Percentiles rank a stretch among this genome's conserved stretches.
Conservation (phyloP, 2,329 filamentous ascomycete species). For the Talaromyces sp. region DNA sequence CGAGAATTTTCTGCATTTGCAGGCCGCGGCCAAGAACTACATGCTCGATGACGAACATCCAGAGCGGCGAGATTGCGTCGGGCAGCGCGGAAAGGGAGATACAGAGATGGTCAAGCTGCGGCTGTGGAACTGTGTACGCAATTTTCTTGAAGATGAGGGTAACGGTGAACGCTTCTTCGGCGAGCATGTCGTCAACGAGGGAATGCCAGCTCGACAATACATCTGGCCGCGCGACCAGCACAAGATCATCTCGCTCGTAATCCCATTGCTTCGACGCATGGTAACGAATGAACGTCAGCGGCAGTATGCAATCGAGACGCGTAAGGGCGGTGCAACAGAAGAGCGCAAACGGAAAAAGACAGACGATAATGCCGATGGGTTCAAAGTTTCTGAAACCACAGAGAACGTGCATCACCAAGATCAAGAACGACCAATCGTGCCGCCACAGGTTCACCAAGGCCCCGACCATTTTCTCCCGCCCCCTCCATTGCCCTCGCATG, state of each 20-base stretch:
- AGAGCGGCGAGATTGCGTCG: constrained; percentile 53
- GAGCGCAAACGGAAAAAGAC: constrained; percentile 34
- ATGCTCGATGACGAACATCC: constrained; percentile 53
- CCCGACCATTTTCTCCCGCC: constrained; percentile 20
- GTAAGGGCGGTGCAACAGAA: constrained; percentile 40
- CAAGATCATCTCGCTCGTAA: constrained; percentile 53
- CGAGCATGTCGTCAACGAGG: constrained; percentile 39
- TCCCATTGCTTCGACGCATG: constrained; percentile 52
- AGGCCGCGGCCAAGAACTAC: constrained; percentile 51
- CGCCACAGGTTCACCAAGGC: constrained; percentile 2
- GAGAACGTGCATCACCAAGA: constrained; percentile 14
- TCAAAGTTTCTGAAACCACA: constrained; percentile 16
- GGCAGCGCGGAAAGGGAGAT: constrained; percentile 50
- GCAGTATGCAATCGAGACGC: constrained; percentile 52
- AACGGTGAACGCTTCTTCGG: constrained; percentile 50
- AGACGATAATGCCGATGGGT: constrained; percentile 25
- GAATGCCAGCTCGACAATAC: constrained; percentile 34
- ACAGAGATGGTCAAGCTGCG: constrained; percentile 53
- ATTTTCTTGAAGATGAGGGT: constrained; percentile 48
- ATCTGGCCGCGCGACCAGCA: constrained; percentile 52
- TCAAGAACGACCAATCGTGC: constrained; percentile 18
- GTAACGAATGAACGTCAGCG: constrained; percentile 56
- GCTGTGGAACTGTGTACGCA: constrained; percentile 51
- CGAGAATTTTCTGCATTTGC: constrained; percentile 52
- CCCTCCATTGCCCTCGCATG: constrained; percentile 19